Base-by-base conservation (phyloP, 208 protist genomes). In the Leishmania tropica region DNA sequence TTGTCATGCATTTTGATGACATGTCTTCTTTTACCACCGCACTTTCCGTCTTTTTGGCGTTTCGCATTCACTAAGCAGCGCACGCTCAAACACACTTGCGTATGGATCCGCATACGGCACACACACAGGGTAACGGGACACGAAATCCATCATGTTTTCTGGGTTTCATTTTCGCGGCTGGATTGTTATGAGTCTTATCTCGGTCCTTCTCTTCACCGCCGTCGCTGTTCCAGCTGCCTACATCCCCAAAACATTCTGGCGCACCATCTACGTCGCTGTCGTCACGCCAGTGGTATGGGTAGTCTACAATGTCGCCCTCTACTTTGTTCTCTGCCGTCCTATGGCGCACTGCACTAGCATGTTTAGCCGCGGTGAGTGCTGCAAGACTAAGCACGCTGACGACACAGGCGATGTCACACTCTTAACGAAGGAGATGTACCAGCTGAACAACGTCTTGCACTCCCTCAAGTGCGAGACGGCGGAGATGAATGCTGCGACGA, bases 371-470 rank as follows among this genome's bases (percentile, higher is more conserved):
- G 90, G 86, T 3, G 45, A 48, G 56, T 86, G 76, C 81, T 87
- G 81, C 81, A 82, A 75, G 45, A 77, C 81, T 40, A 75, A 81
- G 28, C 74, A 83, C 53, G 75, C 76, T 11, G 80, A 78, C n/a
- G 75, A 73, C 37, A 78, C 40, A 37, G 28, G 53, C 3, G 65
- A 82, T 79, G 83, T 88, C 48, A 58, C 53, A 2, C 80, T 92
- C 3, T 74, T 86, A 37, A 88, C 88, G 7, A 95, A 93, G 77
- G 91, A 96, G 78, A 85, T 93, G 67, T 81, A 92, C 53, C 84
- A 89, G 70, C 88, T 96, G 42, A 92, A 90, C 77, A 79, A 75
- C 21, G 53, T 67, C 40, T 45, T 93, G 51, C 53, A 89, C n/a
- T 47, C 79, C 11, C 84, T 95, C 56, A 87, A 78, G 54, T 48